Base-by-base conservation (phyloP, 768 basidiomycete genomes). In the Rhodotorula kratochvilovae region DNA sequence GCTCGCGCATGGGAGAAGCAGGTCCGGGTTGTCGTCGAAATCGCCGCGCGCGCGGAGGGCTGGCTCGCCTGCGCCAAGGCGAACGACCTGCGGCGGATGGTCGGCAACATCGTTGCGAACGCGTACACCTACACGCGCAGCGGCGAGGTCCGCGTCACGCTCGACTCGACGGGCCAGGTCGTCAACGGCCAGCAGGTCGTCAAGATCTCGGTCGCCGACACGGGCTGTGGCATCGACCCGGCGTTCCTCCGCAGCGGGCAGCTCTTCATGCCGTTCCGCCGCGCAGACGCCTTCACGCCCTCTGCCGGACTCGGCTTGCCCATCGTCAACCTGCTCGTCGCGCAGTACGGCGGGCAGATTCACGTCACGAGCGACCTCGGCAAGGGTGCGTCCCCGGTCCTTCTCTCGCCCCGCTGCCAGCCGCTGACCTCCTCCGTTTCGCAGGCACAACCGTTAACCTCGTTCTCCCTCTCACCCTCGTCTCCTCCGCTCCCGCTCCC, bases 81-180 rank as follows among this genome's bases (percentile, higher is more conserved):
- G 5, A 29, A 27, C 3, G 61, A 43, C n/a, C 29, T 60, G 3
- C 36, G 42, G 19, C 48, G 66, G 10, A 62, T 61, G 10, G 21
- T 78, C 13, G 61, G 73, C 56, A 80, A 80, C 56, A 73, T 77
- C 39, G 46, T 80, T n/a, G 75, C 67, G 21, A 76, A 75, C 57
- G 73, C 74, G 33, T 73, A 74, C 67, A 71, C 76, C 48, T 74
- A 74, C 53, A 74, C 73, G 21, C 59, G 58, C 19, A 19, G 35
- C 1, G 76, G 77, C 21, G 46, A n/a, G 19, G 74, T 77, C 43
- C 48, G 61, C 25, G 48, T 77, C 42, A 54, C 58, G 12, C 63
- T 77, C 27, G 25, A 55, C 13, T 31, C 60, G 33, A 50, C 67
- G 5, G 27, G 50, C 15, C 5, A 36, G 2, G 50, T 59, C 5